Evolutionary conservation across 2,329 filamentous ascomycete genomes (phyloP), one percentile per base, ranked within the genome.

Genomic region (Aspergillus pseudonomiae): DNA sequence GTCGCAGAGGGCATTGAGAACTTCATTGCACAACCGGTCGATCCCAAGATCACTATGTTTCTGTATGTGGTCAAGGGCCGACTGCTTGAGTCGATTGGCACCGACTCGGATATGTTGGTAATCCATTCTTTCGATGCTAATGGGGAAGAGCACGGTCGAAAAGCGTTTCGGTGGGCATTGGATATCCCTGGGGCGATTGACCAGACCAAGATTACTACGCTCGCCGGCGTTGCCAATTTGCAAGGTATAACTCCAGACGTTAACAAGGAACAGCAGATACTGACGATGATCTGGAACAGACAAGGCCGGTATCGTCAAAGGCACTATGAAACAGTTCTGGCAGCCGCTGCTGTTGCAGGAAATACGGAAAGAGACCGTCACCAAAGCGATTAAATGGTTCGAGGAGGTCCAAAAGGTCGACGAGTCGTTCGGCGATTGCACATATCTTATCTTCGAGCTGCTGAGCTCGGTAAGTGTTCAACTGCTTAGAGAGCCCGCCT

Each of bases 31-130:
- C 11, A 58, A 7, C 43, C 55, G 7, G 19, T 61, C 0, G 60
- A 60, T 43, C 62, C 64, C 2, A 66, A 56, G 41, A 32, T 64
- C 24, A 61, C 62, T 1, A 64, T 67, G 66, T 56, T 67, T 14
- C n/a, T 66, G 6, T 67, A 67, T 28, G 55, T 67, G 5, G 41
- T 66, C 21, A 66, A 64, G 55, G 41, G 46, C 7, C 32, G 21
- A 2, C 28, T 67, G 12, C 43, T 66, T 3, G 39, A 59, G 28
- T 66, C 64, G 4, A 60, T 64, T 5, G 56, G 41, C 2, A 50
- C 55, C 1, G 45, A 61, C 6, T 41, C 36, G 36, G 36, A 19
- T 12, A 41, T 41, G 36, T 6, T 41, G 7, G 36, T 41, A 16
- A 41, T 41, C 7, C 36, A 41, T 41, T 6, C 36, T 6, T 41